phyloP scores from a whole-genome alignment of 495 filamentous ascomycete genomes.

The Haplographium delicatum region DNA sequence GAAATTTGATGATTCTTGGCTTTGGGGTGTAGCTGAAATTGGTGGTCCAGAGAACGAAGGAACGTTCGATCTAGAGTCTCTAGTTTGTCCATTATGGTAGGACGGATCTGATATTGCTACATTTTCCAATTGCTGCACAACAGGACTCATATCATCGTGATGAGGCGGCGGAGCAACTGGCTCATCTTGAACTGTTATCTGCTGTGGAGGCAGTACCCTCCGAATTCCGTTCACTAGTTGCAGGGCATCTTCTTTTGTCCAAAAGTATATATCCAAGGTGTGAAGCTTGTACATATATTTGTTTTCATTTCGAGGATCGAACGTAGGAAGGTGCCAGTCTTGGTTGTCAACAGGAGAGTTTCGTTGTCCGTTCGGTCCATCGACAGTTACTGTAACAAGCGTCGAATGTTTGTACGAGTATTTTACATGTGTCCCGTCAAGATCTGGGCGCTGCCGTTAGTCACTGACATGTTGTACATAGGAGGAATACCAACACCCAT shows the following conservation, averaged over 20 bases:
- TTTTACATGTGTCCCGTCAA: conserved; percentile 58
- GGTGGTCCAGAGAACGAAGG: conserved; percentile 23
- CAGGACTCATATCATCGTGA: conserved; percentile 58
- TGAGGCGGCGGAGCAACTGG: conserved; percentile 44
- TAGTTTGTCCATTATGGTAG: conserved; percentile 50
- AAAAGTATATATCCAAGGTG: conserved; percentile 87
- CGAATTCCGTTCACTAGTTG: conserved; percentile 64
- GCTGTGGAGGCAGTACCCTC: conserved; percentile 52
- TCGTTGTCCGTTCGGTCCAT: conserved; percentile 39
- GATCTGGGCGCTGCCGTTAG: conserved; percentile 37
- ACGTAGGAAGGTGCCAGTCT: conserved; percentile 76
- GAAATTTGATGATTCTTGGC: conserved; percentile 40
- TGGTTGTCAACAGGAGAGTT: conserved; percentile 32
- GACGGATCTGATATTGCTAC: conserved; percentile 64
- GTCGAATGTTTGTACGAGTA: conserved; percentile 77
- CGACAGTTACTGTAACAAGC: conserved; percentile 69
- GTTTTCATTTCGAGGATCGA: conserved; percentile 61
- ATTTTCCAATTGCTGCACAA: conserved; percentile 81
- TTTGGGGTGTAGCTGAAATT: conserved; percentile 30
- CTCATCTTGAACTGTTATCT: conserved; percentile 54
- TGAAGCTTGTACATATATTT: conserved; percentile 73
- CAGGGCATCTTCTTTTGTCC: conserved; percentile 69
- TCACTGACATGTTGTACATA: neutral
- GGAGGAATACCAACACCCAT: conserved; percentile 58
- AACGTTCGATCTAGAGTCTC: conserved; percentile 38